These are phyloP conservation scores for Pelagomonas calceolata DNA, from an alignment of 108 stramenopile genomes.

Conservation along the genomic window DNA sequence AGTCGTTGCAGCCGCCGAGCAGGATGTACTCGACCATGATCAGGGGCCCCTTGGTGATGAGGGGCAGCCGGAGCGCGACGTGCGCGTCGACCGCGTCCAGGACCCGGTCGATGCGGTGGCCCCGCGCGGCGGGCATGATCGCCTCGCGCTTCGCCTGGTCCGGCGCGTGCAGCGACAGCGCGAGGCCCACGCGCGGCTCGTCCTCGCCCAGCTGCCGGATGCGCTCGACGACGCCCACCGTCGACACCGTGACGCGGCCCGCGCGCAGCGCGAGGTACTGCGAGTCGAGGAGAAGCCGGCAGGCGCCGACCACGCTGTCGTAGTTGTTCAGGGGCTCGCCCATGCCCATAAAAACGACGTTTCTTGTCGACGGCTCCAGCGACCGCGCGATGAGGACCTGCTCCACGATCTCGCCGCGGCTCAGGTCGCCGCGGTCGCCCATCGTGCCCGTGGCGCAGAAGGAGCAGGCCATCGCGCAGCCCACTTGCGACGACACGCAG, in stretches of 20 bases:
- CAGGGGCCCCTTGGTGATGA: background rate
- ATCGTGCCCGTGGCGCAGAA: constrained; percentile 51
- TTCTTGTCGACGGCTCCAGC: constrained; percentile 9
- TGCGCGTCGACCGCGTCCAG: background rate
- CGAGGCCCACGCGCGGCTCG: constrained; percentile 36
- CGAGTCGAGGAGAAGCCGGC: constrained; percentile 16
- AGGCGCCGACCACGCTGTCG: constrained; percentile 28
- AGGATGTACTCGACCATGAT: constrained; percentile 52
- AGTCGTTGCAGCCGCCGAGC: constrained; percentile 47
- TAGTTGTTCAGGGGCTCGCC: constrained; percentile 47
- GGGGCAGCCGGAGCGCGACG: background rate
- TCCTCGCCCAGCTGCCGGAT: constrained; percentile 36
- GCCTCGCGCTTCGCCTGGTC: constrained; percentile 27
- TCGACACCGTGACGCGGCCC: constrained; percentile 41
- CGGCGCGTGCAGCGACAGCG: constrained; percentile 45
- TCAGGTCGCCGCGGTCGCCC: constrained; percentile 32
- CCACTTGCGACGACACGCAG: constrained; percentile 44
- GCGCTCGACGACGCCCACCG: constrained; percentile 28
- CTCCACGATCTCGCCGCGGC: constrained; percentile 40
- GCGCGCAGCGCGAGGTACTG: background rate
- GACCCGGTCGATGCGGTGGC: constrained; percentile 14
- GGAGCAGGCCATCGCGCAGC: constrained; percentile 41
- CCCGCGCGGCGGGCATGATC: constrained; percentile 31
- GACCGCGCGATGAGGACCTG: constrained; percentile 40
- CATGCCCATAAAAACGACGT: constrained; percentile 58